A percentile compares a stretch with the other conserved stretches of the same genome.
Conservation (phyloP, 2,329 filamentous ascomycete genomes). For the Claviceps humidiphila region DNA sequence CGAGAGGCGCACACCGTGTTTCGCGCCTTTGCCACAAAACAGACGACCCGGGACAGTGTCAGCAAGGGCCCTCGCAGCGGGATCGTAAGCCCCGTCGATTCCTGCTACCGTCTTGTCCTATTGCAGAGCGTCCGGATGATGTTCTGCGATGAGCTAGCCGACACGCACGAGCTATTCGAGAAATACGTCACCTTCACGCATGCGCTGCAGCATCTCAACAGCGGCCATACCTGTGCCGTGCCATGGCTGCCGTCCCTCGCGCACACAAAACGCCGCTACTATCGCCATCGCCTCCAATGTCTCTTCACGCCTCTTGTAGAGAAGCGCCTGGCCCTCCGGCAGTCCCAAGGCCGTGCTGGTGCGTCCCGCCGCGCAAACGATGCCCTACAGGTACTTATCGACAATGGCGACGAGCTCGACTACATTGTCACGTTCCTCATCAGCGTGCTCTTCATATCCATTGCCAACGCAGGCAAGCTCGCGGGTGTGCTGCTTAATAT, state of each 20-base stretch:
- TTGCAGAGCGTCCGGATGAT: neutral
- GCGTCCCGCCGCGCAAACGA: neutral
- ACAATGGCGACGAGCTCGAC: neutral
- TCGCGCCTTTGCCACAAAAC: neutral
- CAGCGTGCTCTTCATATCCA: neutral
- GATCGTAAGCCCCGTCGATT: neutral
- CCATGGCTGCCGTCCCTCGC: slow-evolving; percentile 1
- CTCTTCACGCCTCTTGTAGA: neutral
- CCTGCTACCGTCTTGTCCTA: neutral
- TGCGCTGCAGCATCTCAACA: neutral
- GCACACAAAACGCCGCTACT: neutral
- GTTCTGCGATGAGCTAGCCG: slow-evolving; percentile 1
- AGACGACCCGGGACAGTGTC: neutral
- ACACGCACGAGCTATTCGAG: neutral
- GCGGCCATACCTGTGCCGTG: neutral
- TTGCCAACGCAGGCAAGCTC: neutral
- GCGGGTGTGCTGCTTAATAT: neutral
- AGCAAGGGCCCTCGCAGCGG: neutral
- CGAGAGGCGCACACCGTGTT: neutral
- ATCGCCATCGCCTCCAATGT: neutral
- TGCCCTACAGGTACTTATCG: neutral
- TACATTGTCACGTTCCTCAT: neutral
- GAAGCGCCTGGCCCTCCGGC: too few species aligned
- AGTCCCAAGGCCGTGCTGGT: neutral
- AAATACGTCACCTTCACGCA: neutral